phyloP scores from a whole-genome alignment of 768 basidiomycete genomes.

The Mycena rebaudengoi region DNA sequence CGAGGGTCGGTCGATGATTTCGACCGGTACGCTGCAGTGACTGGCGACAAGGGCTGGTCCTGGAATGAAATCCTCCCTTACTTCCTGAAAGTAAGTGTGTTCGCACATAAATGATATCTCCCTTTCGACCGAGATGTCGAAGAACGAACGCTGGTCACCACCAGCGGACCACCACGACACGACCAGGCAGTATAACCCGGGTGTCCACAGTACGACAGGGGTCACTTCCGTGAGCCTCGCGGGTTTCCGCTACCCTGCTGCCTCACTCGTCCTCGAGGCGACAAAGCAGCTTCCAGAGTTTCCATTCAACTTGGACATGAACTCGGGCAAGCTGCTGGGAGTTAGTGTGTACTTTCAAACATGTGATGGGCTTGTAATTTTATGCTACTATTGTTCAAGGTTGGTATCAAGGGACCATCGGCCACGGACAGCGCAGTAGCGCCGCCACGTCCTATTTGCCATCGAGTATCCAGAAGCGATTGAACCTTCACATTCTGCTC shows the following conservation, averaged over 20 bases:
- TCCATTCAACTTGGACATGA: constrained; percentile 38
- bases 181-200: constrained; percentile 46
- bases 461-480: constrained; percentile 27
- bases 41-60: constrained; percentile 46
- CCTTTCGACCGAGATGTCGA: background rate
- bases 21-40: constrained; percentile 38
- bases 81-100: constrained; percentile 34
- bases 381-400: constrained; percentile 5
- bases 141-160: constrained; percentile 46
- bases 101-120: background rate
- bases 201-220: constrained; percentile 45
- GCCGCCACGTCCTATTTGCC: constrained; percentile 40
- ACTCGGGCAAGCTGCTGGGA: constrained; percentile 38
- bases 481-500: constrained; percentile 40
- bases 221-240: constrained; percentile 39
- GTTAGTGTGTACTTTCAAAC: constrained; percentile 24
- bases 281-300: constrained; percentile 36
- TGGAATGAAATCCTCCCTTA: constrained; percentile 42
- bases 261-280: constrained; percentile 34
- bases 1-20: constrained; percentile 42
- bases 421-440: constrained; percentile 35
- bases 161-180: constrained; percentile 49
- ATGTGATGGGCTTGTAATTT: background rate
- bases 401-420: constrained; percentile 34
- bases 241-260: constrained; percentile 32